Evolutionary conservation across 1,284 basidiomycete genomes (phyloP).

Genomic region (Naganishia sp.): DNA sequence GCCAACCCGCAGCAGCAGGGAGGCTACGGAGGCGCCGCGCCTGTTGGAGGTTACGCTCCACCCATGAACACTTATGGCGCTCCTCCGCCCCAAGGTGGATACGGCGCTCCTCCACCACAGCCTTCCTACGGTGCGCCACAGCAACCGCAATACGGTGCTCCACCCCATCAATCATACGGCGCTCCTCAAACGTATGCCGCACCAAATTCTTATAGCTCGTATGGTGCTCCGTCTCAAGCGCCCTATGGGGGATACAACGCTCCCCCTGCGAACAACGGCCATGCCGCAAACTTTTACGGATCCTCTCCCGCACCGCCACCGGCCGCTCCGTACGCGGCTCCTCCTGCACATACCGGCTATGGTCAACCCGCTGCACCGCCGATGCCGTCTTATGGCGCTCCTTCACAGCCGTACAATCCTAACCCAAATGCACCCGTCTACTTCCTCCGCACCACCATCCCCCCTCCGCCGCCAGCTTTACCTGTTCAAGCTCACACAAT

Average conservation of each 20-base stretch:
- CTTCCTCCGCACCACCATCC: slow-evolving; percentile 49
- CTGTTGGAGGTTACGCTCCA: slow-evolving; percentile 2
- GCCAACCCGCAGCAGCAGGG: not conserved
- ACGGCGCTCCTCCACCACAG: slow-evolving; percentile 29
- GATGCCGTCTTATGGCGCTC: slow-evolving; percentile 13
- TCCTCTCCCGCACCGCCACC: slow-evolving; percentile 36
- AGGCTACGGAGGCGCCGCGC: slow-evolving; percentile 1
- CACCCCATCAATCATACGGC: slow-evolving; percentile 27
- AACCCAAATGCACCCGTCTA: slow-evolving; percentile 36
- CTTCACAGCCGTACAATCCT: not conserved
- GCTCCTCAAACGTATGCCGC: slow-evolving; percentile 8
- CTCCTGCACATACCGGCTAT: slow-evolving; percentile 1
- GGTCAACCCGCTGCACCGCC: not conserved
- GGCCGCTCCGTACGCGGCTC: slow-evolving; percentile 30
- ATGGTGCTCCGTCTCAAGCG: slow-evolving; percentile 1
- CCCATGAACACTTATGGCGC: slow-evolving; percentile 7
- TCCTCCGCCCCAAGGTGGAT: not conserved
- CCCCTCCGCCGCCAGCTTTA: slow-evolving; percentile 48
- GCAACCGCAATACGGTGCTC: slow-evolving; percentile 21
- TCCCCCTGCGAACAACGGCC: slow-evolving; percentile 13
- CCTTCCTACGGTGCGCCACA: slow-evolving; percentile 37
- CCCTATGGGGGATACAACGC: slow-evolving; percentile 30
- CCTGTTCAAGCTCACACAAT: slow-evolving; percentile 40
- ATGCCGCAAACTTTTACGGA: slow-evolving; percentile 36
- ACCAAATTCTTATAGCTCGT: not conserved